These are phyloP conservation scores for Dujonia santamariae DNA, from an alignment of 1,139 yeast species.

Conservation along the genomic window DNA sequence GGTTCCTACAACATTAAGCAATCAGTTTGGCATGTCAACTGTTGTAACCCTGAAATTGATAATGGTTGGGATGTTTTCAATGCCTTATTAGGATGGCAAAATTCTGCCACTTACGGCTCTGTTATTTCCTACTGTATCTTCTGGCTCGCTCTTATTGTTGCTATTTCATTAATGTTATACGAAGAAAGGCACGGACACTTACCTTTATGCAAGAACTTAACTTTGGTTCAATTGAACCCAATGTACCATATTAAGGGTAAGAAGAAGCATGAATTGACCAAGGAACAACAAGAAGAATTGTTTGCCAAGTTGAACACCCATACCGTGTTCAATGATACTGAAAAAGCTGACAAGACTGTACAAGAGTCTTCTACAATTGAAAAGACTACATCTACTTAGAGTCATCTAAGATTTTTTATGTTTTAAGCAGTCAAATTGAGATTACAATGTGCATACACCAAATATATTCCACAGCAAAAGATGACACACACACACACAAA, in stretches of 20 bases:
- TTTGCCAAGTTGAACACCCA: slow-evolving; percentile 43
- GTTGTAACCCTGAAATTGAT: slow-evolving; percentile 86
- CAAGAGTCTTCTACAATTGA: no score
- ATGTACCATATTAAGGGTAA: slow-evolving; percentile 67
- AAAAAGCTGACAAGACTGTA: no score
- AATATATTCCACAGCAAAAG: no score
- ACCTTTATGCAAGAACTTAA: slow-evolving; percentile 44
- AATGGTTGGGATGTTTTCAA: slow-evolving; percentile 94
- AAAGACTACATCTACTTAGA: no score
- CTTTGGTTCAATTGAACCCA: slow-evolving; percentile 61
- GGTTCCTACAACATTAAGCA: slow-evolving; percentile 79
- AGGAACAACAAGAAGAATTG: slow-evolving; percentile 51
- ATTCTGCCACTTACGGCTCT: slow-evolving; percentile 86
- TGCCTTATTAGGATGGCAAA: slow-evolving; percentile 86
- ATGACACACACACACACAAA: no score
- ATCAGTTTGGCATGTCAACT: slow-evolving; percentile 90
- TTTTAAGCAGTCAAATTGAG: no score
- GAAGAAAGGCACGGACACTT: slow-evolving; percentile 59
- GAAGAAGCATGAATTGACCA: slow-evolving; percentile 57
- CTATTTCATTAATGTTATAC: slow-evolving; percentile 58
- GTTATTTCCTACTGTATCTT: slow-evolving; percentile 80
- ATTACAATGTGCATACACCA: no score
- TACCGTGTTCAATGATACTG: no score
- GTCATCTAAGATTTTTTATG: no score
- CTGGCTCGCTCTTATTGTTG: slow-evolving; percentile 66